Base-by-base conservation (phyloP, 441 rosid genomes). In the Hura crepitans region DNA sequence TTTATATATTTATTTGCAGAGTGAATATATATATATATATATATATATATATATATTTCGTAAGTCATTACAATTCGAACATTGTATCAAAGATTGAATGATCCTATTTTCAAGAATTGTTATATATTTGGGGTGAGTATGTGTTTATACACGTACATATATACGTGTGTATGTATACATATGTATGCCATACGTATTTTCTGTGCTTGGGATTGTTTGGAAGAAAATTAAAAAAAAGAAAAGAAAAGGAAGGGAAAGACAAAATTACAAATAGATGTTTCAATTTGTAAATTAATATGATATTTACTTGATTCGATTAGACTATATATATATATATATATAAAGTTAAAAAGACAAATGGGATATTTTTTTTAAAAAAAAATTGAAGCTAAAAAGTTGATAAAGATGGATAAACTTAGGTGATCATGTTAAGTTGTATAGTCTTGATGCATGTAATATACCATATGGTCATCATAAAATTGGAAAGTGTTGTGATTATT, bases 231-330 rank as follows among this genome's bases (percentile, higher is more conserved):
- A 69, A 54, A 66, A 58, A 45, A 33, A 51, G n/a, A n/a, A n/a
- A n/a, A n/a, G n/a, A n/a, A n/a, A n/a, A n/a, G n/a, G n/a, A 47
- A 25, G 25, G 46, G 65, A 72, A 73, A 76, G 79, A 81, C 79
- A 79, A 74, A 55, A 69, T 66, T 62, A 39, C 77, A 74, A 46
- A 72, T 53, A 65, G 80, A 55, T 49, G 57, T 70, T 62, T 50
- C 45, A 43, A 53, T 46, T 46, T 59, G 18, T 68, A 58, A 28
- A 58, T n/a, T n/a, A n/a, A n/a, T 30, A 59, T 25, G 71, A 60
- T 28, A 28, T 23, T 39, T 18, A 57, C 63, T 75, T n/a, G 77
- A 49, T 72, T 39, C 70, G 28, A 46, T 53, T 62, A 60, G 42
- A 20, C n/a, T 65, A 13, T 28, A 30, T 18, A 18, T 25, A 69